Conservation (phyloP, 73 alveolate genomes). For the Effrenium voratum region DNA sequence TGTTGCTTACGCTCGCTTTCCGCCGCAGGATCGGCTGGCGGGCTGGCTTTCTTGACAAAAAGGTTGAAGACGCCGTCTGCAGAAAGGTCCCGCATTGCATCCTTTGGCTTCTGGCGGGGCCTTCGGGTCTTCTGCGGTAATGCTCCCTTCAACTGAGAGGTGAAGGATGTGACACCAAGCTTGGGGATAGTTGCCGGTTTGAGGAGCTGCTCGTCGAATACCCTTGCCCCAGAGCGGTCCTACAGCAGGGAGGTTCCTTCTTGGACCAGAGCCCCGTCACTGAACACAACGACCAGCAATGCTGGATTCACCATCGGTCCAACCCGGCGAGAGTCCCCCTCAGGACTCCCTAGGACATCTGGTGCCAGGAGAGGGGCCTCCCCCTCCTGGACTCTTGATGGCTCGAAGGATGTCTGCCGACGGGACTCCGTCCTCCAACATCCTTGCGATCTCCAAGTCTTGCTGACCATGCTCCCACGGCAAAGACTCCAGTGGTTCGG, state of each 20-base stretch:
- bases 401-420: not conserved
- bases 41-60: not conserved
- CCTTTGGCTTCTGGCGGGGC: not conserved
- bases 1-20: not conserved
- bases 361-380: not conserved
- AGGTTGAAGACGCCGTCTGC: not conserved
- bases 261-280: not conserved
- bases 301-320: not conserved
- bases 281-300: not conserved
- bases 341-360: not conserved
- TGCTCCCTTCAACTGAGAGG: not conserved
- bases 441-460: not conserved
- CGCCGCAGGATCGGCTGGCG: not conserved
- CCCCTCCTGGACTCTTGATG: not conserved
- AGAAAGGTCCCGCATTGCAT: not conserved
- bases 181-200: too few relatives aligned
- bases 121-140: not conserved
- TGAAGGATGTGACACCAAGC: too few relatives aligned
- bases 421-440: not conserved
- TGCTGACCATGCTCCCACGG: not conserved
- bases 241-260: not conserved
- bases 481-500: not conserved
- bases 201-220: not conserved
- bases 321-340: not conserved
- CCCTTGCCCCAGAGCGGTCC: not conserved